Conservation (phyloP, 352 stramenopile species). For the Pythium sp. region DNA sequence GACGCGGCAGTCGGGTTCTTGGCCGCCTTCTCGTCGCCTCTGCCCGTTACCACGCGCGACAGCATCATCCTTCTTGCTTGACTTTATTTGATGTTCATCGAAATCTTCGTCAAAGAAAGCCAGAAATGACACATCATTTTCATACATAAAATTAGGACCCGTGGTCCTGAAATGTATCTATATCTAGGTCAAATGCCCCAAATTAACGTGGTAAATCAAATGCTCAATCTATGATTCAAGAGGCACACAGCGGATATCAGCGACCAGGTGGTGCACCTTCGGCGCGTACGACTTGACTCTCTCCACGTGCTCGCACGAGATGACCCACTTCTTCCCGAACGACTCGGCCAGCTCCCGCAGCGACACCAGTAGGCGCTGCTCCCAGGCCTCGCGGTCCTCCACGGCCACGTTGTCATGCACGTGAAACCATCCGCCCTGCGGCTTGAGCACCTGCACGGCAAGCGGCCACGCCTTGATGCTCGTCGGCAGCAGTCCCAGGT, state of each 20-base stretch:
- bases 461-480: conserved; percentile 93
- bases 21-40: conserved; percentile 21
- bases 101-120: too few species aligned
- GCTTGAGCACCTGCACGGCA: conserved; percentile 90
- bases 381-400: conserved; percentile 79
- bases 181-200: too few species aligned
- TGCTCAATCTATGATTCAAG: neutral
- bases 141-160: too few species aligned
- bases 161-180: too few species aligned
- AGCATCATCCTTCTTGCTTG: conserved; percentile 24
- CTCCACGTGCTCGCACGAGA: conserved; percentile 87
- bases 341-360: conserved; percentile 44
- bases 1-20: conserved; percentile 19
- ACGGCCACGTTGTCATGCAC: conserved; percentile 94
- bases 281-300: conserved; percentile 92
- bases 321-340: conserved; percentile 58
- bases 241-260: conserved; percentile 63
- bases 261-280: conserved; percentile 88
- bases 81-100: too few species aligned
- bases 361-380: conserved; percentile 52
- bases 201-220: too few species aligned
- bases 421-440: conserved; percentile 91
- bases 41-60: conserved; percentile 12
- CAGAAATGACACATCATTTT: too few species aligned
- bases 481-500: conserved; percentile 93